Evolutionary conservation across 208 protist genomes (phyloP).

Genomic region (Trypanosoma brucei): DNA sequence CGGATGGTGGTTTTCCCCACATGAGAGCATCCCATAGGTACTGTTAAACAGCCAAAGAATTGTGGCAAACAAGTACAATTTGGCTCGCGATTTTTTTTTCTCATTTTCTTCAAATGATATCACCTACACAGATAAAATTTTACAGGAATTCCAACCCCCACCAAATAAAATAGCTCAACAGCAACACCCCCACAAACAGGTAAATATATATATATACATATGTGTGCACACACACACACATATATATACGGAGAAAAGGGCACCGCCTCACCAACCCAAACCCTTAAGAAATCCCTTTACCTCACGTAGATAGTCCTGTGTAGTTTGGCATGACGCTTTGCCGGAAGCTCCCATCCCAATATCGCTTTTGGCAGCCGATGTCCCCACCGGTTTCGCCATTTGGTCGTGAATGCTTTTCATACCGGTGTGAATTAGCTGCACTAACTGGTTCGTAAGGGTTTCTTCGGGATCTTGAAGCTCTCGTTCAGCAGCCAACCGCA

Average conservation of each 20-base stretch:
- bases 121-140: no score
- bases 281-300: slow-evolving; percentile 16
- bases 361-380: background rate
- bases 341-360: background rate
- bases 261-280: slow-evolving; percentile 23
- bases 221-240: no score
- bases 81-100: no score
- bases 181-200: no score
- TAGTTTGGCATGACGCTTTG: background rate
- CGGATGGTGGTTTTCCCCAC: no score
- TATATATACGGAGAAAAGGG: background rate
- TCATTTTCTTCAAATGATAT: no score
- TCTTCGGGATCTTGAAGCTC: slow-evolving; percentile 21
- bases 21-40: no score
- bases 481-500: background rate
- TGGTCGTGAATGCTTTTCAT: slow-evolving; percentile 42
- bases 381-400: slow-evolving; percentile 16
- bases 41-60: no score
- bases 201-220: no score
- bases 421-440: slow-evolving; percentile 54
- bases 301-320: slow-evolving; percentile 18
- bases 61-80: no score
- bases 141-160: no score
- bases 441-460: slow-evolving; percentile 36
- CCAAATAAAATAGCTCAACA: no score